Percentiles rank a stretch among this genome's conserved stretches.
phyloP scores from a whole-genome alignment of 164 flowering plant genomes.

The Amborella trichopoda region DNA sequence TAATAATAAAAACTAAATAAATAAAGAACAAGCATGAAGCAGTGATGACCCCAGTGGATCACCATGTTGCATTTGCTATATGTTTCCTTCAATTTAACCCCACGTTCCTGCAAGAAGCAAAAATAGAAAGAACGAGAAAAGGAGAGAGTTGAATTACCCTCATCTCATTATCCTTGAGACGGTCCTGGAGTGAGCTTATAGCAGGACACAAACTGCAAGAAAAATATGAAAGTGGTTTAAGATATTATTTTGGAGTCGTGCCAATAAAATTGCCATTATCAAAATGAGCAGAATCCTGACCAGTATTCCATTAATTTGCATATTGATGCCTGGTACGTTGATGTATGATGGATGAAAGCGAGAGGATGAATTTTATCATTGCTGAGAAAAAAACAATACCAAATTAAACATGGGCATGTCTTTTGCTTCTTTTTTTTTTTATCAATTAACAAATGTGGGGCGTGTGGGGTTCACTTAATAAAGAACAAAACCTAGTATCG shows the following conservation, averaged over 20 bases:
- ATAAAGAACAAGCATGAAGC: no score
- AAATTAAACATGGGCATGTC: slow-evolving; percentile 1
- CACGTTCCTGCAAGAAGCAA: no score
- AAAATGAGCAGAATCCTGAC: slow-evolving; percentile 17
- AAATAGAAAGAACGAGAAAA: not conserved
- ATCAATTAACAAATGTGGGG: no score
- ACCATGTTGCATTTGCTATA: no score
- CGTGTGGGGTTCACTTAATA: no score
- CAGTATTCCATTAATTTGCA: slow-evolving; percentile 98
- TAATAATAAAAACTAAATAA: no score
- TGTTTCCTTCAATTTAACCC: no score
- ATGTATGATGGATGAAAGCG: slow-evolving; percentile 78
- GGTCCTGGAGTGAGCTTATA: slow-evolving; percentile 67
- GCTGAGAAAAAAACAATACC: slow-evolving; percentile 24
- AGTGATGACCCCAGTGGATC: no score
- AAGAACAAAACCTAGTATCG: no score
- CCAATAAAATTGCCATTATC: not conserved
- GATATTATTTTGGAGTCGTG: not conserved
- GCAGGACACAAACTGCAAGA: slow-evolving; percentile 85
- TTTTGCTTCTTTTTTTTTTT: no score
- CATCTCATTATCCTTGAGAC: slow-evolving; percentile 68
- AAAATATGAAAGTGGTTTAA: slow-evolving; percentile 1
- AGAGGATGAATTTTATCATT: slow-evolving; percentile 85
- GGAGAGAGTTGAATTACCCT: slow-evolving; percentile 35
- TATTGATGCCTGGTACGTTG: slow-evolving; percentile 93